Base-by-base conservation (phyloP, 176 grass and related monocot genomes). In the Saccharum spontaneum region DNA sequence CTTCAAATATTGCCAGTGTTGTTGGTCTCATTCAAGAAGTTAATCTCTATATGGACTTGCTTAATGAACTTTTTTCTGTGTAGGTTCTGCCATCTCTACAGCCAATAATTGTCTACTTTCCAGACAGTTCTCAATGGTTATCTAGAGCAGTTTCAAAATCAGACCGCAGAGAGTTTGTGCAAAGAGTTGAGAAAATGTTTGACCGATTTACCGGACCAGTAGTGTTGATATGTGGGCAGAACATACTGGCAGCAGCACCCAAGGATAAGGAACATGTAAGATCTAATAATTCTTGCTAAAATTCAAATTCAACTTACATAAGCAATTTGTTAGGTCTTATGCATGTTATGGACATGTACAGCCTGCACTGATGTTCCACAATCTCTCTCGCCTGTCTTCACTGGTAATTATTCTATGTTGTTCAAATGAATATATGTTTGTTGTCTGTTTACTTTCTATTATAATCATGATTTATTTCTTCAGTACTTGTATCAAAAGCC, bases 101-200 rank as follows among this genome's bases (percentile, higher is more conserved):
- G 63, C 95, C 95, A 88, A 81, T 79, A 77, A 94, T 98, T 80
- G 87, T 98, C 45, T 98, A 94, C 87, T 94, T 98, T 89, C 95
- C 95, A 82, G 95, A 98, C 84, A 91, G 87, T 91, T 93, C 87
- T 64, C 91, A 83, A 63, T 94, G 92, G 95, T 82, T 98, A 68
- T 94, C 90, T 41, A 92, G 86, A 71, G 95, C 90, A 73, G 90
- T 98, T 30, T 80, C 90, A 60, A 88, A 94, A 87, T 93, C 95
- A 79, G 92, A 94, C 23, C 84, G 89, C 16, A 88, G 76, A 73
- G 95, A 91, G 77, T 98, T 94, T 84, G 79, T 94, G 75, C 76
- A 84, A 57, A 90, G 86, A 49, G 83, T 94, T 44, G 89, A 91
- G 22, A 76, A 93, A 88, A 98, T 98, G 92, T 86, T 98, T 77